Evolutionary conservation across 768 basidiomycete species (phyloP).

Genomic region (Boletales sp.): DNA sequence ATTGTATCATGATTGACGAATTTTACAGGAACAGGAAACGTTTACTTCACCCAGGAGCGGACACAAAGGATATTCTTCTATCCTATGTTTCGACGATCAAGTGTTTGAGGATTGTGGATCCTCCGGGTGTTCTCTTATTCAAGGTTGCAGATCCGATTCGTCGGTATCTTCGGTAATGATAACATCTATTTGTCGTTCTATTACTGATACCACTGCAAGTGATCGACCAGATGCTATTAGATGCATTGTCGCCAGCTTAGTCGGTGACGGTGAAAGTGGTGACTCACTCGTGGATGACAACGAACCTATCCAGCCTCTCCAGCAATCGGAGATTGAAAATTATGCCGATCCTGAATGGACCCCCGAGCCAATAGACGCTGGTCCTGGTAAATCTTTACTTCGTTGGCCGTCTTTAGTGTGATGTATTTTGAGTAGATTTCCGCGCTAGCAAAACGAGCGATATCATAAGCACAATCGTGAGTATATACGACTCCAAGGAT

Average conservation of each 20-base stretch:
- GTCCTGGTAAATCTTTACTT: constrained; percentile 61
- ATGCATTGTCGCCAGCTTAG: constrained; percentile 86
- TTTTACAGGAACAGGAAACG: constrained; percentile 71
- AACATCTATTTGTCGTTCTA: background rate
- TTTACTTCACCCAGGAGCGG: constrained; percentile 92
- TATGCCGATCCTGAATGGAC: constrained; percentile 92
- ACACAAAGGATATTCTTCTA: constrained; percentile 84
- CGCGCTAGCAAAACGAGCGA: constrained; percentile 88
- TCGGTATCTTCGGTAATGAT: constrained; percentile 73
- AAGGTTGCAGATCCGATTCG: constrained; percentile 93
- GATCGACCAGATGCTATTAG: constrained; percentile 91
- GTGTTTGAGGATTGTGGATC: constrained; percentile 86
- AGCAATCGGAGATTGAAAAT: constrained; percentile 77
- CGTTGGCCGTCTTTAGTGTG: background rate
- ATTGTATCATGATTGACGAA: constrained; percentile 4
- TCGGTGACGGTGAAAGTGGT: constrained; percentile 79
- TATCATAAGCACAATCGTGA: constrained; percentile 93
- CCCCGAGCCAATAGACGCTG: constrained; percentile 95
- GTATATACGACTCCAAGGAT: constrained; percentile 96
- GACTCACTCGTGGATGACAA: constrained; percentile 84
- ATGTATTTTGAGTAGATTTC: constrained; percentile 57
- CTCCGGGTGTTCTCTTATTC: constrained; percentile 87
- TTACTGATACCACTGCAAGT: constrained; percentile 36
- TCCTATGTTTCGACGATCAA: constrained; percentile 93
- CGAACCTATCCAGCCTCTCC: constrained; percentile 73